A percentile compares a stretch with the other conserved stretches of the same genome.
Conservation (phyloP, 768 basidiomycete species). For the Suillus discolor region DNA sequence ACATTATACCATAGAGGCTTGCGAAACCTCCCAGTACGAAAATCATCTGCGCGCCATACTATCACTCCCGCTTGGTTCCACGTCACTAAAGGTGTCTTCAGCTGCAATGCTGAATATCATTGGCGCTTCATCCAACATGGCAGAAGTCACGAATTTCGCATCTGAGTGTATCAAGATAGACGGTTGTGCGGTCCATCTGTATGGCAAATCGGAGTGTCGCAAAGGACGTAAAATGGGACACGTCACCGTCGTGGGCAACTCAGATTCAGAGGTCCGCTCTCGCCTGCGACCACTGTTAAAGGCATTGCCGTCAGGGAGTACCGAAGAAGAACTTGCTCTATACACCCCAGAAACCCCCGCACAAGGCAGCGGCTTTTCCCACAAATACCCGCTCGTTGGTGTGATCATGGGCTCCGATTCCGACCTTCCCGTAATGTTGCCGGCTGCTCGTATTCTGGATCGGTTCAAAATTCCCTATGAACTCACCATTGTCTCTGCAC, state of each 20-base stretch:
- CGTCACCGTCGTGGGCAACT: conserved; percentile 83
- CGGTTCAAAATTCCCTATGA: conserved; percentile 88
- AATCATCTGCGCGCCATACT: conserved; percentile 97
- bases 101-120: conserved; percentile 95
- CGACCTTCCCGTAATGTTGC: conserved; percentile 91
- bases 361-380: conserved; percentile 56
- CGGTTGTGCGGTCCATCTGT: conserved; percentile 85
- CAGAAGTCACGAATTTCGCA: conserved; percentile 57
- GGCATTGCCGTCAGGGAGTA: conserved; percentile 52
- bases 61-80: conserved; percentile 85
- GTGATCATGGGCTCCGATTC: conserved; percentile 99
- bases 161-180: conserved; percentile 65
- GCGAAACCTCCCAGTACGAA: conserved; percentile 94
- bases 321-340: conserved; percentile 48
- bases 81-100: conserved; percentile 82
- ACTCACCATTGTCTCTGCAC: conserved; percentile 94
- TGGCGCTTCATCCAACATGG: conserved; percentile 71
- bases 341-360: conserved; percentile 51
- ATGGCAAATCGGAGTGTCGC: conserved; percentile 90
- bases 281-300: conserved; percentile 77
- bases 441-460: conserved; percentile 83
- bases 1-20: conserved; percentile 98
- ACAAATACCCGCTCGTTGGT: conserved; percentile 77
- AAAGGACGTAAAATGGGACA: conserved; percentile 98
- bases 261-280: conserved; percentile 70